Conservation (phyloP, 2,329 filamentous ascomycete genomes). For the Hypoxylon sp. region DNA sequence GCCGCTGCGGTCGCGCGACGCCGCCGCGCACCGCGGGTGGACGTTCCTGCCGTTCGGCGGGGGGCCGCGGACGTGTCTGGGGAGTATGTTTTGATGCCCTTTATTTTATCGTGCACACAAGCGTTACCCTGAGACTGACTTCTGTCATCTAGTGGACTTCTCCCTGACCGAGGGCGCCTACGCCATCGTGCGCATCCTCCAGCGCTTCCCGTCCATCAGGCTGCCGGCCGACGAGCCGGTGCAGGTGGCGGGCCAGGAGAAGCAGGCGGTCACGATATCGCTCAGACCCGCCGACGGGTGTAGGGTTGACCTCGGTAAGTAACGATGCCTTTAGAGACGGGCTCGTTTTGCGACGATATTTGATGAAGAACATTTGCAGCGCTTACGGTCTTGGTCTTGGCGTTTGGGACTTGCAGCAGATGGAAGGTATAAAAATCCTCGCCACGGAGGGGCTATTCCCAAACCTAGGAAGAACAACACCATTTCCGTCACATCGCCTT, state of each 20-base stretch:
- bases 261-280: constrained; percentile 34
- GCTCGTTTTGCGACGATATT: too few species aligned
- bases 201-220: constrained; percentile 33
- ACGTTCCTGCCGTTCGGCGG: constrained; percentile 41
- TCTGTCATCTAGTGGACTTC: constrained; percentile 36
- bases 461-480: too few species aligned
- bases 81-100: constrained; percentile 39
- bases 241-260: constrained; percentile 35
- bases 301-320: constrained; percentile 32
- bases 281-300: constrained; percentile 37
- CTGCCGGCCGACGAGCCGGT: constrained; percentile 35
- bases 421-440: too few species aligned
- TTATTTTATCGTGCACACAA: too few species aligned
- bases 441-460: too few species aligned
- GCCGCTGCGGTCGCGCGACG: constrained; percentile 30
- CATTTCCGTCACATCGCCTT: too few species aligned
- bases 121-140: too few species aligned
- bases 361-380: neutral
- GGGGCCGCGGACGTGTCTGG: constrained; percentile 38
- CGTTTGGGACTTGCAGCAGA: too few species aligned
- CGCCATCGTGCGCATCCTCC: constrained; percentile 36
- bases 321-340: neutral
- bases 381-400: too few species aligned
- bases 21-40: constrained; percentile 31
- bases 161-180: constrained; percentile 40